These are phyloP conservation scores for Verticillium alfalfae DNA, from an alignment of 2,329 filamentous ascomycete genomes.

Conservation along the genomic window DNA sequence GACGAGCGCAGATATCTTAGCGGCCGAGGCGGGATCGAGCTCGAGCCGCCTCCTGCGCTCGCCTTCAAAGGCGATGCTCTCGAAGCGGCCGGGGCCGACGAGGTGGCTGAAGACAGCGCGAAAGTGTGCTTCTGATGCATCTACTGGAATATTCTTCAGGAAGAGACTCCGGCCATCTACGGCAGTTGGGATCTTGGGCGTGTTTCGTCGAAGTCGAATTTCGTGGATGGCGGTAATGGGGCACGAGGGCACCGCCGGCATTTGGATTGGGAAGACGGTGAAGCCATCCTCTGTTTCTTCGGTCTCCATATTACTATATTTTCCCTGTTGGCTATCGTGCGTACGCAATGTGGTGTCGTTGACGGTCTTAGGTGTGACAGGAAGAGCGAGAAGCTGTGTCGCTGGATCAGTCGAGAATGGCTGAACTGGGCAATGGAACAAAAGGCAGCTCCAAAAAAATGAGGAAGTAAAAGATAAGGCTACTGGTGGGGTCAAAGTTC, in stretches of 20 bases:
- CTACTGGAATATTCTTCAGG: conserved; percentile 81
- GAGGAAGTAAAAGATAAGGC: background rate
- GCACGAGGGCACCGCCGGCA: conserved; percentile 59
- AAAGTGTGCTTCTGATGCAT: conserved; percentile 73
- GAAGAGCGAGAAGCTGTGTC: background rate
- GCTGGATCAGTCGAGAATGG: background rate
- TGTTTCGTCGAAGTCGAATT: conserved; percentile 79
- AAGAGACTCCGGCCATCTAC: conserved; percentile 79
- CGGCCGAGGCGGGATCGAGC: conserved; percentile 38
- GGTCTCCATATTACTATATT: background rate
- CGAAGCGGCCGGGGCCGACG: conserved; percentile 72
- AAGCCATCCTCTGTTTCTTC: conserved; percentile 48
- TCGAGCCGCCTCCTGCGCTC: conserved; percentile 37
- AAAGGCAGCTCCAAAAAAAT: background rate
- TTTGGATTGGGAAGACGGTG: conserved; percentile 60
- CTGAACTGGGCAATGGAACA: background rate
- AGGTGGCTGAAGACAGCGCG: conserved; percentile 69
- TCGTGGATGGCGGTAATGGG: conserved; percentile 66
- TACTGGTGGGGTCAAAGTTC: background rate
- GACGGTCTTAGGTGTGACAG: background rate
- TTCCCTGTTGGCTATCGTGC: background rate
- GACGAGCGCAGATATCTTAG: conserved; percentile 29
- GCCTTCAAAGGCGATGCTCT: conserved; percentile 70
- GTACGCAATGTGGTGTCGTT: too few species aligned
- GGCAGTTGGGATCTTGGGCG: conserved; percentile 68